Percentiles rank a stretch among this genome's conserved stretches.
Conservation (phyloP, 140 eudicot species). For the Bidens hawaiensis region DNA sequence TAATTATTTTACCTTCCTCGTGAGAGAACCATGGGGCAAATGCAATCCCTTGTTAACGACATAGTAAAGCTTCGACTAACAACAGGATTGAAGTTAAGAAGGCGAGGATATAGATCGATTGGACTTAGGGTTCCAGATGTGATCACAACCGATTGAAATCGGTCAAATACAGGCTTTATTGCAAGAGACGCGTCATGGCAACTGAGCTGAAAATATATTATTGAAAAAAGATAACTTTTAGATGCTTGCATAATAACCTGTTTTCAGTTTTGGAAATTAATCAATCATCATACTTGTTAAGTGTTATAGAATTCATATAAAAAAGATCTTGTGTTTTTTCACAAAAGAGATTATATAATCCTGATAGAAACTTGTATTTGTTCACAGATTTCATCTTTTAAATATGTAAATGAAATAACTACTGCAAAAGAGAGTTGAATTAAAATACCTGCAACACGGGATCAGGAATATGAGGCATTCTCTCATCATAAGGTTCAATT, state of each 20-base stretch:
- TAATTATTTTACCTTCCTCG: slow-evolving; percentile 75
- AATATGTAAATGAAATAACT: background rate
- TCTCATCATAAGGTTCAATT: slow-evolving; percentile 92
- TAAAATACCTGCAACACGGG: slow-evolving; percentile 86
- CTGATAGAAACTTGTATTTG: background rate
- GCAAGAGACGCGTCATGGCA: slow-evolving; percentile 99
- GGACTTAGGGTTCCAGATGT: slow-evolving; percentile 99
- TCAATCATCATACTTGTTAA: slow-evolving; percentile 8
- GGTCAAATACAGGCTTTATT: slow-evolving; percentile 96
- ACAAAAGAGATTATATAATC: slow-evolving; percentile 5
- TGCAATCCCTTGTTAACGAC: slow-evolving; percentile 98
- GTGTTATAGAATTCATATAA: background rate
- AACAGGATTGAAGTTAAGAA: slow-evolving; percentile 95
- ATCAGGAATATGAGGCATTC: slow-evolving; percentile 98
- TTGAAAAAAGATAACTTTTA: slow-evolving; percentile 1
- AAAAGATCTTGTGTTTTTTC: background rate
- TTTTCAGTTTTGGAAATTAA: background rate
- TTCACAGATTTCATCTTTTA: background rate
- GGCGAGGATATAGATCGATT: slow-evolving; percentile 93
- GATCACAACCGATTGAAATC: slow-evolving; percentile 92
- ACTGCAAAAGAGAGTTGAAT: background rate
- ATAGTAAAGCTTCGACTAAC: slow-evolving; percentile 95
- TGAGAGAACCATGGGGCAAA: slow-evolving; percentile 97
- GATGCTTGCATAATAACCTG: background rate
- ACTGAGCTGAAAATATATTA: slow-evolving; percentile 58